A percentile compares a stretch with the other conserved stretches of the same genome.
phyloP scores from a whole-genome alignment of 2,329 filamentous ascomycete species.

The Colletotrichum sp. region DNA sequence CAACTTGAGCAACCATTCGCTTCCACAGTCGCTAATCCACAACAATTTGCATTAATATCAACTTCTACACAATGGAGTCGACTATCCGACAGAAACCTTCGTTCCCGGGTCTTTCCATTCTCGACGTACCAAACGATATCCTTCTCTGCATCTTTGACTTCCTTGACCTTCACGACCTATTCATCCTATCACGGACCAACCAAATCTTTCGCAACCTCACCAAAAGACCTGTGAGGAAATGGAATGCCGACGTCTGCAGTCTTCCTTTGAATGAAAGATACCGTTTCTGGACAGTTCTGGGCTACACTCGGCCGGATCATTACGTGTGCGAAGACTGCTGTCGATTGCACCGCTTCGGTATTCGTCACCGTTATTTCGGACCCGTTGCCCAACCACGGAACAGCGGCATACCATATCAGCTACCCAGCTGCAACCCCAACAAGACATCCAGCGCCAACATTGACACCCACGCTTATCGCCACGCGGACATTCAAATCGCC shows the following conservation, averaged over 20 bases:
- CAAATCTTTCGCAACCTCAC: rapidly evolving
- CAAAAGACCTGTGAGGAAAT: rapidly evolving
- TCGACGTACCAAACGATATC: background rate
- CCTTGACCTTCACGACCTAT: background rate
- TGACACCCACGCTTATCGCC: rapidly evolving
- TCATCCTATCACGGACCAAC: rapidly evolving
- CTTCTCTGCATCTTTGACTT: background rate
- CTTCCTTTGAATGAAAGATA: background rate
- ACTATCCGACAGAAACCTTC: background rate
- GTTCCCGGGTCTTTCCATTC: background rate
- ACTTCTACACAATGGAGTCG: background rate
- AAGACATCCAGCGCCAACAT: rapidly evolving
- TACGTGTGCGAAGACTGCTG: background rate
- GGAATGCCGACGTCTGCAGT: rapidly evolving
- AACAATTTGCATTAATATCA: background rate
- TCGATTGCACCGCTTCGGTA: background rate
- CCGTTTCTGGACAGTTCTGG: background rate
- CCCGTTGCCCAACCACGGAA: rapidly evolving
- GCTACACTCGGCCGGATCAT: background rate
- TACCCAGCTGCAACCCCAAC: background rate
- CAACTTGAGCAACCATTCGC: background rate
- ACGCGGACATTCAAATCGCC: background rate
- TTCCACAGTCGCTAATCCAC: background rate
- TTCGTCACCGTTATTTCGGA: rapidly evolving
- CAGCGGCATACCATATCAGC: background rate